Evolutionary conservation across 164 flowering plant species (phyloP).

Genomic region (Chloranthus sessilifolius): DNA sequence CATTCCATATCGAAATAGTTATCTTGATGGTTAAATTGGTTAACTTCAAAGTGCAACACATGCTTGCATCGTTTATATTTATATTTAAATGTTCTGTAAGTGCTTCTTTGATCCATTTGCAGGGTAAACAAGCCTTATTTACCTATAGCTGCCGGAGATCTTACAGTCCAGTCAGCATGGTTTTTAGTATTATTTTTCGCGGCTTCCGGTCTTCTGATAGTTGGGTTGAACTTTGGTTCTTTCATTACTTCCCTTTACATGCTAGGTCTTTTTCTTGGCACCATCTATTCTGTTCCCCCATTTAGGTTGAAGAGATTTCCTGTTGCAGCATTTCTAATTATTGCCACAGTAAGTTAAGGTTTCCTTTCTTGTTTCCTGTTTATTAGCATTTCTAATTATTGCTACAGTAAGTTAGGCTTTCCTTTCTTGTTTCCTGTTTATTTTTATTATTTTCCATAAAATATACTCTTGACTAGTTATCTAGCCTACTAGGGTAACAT

Average conservation of each 20-base stretch:
- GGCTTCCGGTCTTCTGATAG: conserved; percentile 58
- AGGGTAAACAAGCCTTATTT: conserved; percentile 98
- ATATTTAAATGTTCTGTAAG: too few species aligned
- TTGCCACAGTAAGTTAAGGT: conserved; percentile 70
- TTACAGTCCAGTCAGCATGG: conserved; percentile 93
- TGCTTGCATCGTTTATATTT: too few species aligned
- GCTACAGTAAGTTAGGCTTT: background rate
- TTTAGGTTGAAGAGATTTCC: conserved; percentile 94
- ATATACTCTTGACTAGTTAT: too few species aligned
- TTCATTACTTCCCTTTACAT: conserved; percentile 86
- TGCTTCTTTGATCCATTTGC: conserved; percentile 1
- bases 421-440: background rate
- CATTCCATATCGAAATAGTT: too few species aligned
- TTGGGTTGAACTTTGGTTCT: conserved; percentile 75
- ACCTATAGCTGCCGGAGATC: conserved; percentile 99
- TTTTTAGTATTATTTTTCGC: conserved; percentile 73
- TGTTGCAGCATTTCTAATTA: conserved; percentile 92
- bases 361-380: background rate
- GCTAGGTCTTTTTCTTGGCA: conserved; percentile 91
- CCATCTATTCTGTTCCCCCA: conserved; percentile 97
- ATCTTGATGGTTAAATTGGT: too few species aligned
- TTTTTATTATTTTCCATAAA: too few species aligned
- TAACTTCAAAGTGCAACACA: too few species aligned
- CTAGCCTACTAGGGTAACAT: too few species aligned
- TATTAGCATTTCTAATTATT: background rate